phyloP scores from a whole-genome alignment of 352 stramenopile species.

The Phytophthora sp. region DNA sequence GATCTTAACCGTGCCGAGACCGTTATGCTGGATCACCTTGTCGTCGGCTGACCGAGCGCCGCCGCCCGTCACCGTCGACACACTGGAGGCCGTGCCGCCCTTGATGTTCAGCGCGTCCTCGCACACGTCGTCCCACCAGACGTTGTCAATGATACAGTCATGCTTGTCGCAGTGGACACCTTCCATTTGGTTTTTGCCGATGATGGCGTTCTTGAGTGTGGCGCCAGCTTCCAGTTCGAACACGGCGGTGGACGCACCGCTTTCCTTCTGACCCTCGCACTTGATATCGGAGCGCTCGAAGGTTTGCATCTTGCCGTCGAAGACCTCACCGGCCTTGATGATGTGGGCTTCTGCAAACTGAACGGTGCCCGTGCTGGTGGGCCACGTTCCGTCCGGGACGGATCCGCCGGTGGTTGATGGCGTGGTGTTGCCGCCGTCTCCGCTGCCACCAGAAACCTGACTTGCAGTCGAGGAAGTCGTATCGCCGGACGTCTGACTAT shows the following conservation, averaged over 20 bases:
- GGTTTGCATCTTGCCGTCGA: conserved; percentile 37
- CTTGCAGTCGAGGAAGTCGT: background rate
- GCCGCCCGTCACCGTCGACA: conserved; percentile 26
- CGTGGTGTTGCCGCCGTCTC: no score
- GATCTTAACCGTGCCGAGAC: conserved; percentile 19
- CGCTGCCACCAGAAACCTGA: background rate
- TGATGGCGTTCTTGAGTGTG: no score
- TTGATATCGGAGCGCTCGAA: no score
- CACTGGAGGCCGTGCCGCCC: conserved; percentile 28
- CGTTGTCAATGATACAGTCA: conserved; percentile 16
- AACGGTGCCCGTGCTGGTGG: conserved; percentile 11
- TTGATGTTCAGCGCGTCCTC: conserved; percentile 40
- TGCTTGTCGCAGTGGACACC: no score
- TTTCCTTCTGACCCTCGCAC: no score
- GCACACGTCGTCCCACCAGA: conserved; percentile 25
- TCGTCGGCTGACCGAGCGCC: conserved; percentile 45
- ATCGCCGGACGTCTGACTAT: conserved; percentile 2
- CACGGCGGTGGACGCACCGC: no score
- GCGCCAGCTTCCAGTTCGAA: no score
- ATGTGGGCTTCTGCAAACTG: conserved; percentile 25
- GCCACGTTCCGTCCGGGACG: conserved; percentile 14
- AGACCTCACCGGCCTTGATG: conserved; percentile 32
- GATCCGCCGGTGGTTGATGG: background rate
- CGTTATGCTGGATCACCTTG: conserved; percentile 49
- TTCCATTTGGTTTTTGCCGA: no score